These are phyloP conservation scores for Schizosaccharomyces lindneri DNA, from an alignment of 805 yeast species.

Conservation along the genomic window DNA sequence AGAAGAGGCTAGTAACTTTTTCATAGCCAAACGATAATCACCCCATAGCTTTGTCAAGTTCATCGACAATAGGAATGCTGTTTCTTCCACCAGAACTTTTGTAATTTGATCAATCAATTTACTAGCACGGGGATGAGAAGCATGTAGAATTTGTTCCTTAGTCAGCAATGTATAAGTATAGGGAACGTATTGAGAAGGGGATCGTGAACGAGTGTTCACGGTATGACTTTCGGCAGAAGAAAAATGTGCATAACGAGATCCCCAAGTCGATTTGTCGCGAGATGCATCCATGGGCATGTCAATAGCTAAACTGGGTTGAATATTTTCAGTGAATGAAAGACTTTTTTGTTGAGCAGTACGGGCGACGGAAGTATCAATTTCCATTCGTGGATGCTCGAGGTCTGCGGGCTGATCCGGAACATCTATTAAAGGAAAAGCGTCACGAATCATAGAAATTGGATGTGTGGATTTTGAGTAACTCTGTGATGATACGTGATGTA, in stretches of 20 bases:
- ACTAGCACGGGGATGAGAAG: not conserved
- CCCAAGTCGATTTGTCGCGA: not conserved
- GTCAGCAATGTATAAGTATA: not conserved
- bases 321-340: not conserved
- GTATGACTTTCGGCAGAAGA: not conserved
- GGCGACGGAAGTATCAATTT: not conserved
- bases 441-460: not conserved
- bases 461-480: not conserved
- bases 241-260: not conserved
- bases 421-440: not conserved
- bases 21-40: not conserved
- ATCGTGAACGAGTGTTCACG: not conserved
- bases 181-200: not conserved
- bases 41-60: not conserved
- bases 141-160: not conserved
- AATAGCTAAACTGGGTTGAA: not conserved
- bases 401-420: not conserved
- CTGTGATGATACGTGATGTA: slow-evolving; percentile 9
- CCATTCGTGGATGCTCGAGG: not conserved
- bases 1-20: not conserved
- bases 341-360: not conserved
- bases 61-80: not conserved
- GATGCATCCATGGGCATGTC: not conserved
- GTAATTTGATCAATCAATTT: not conserved
- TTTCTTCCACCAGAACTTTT: not conserved